These are phyloP conservation scores for Apiosordaria backusii DNA, from an alignment of 495 filamentous ascomycete genomes.

Conservation along the genomic window DNA sequence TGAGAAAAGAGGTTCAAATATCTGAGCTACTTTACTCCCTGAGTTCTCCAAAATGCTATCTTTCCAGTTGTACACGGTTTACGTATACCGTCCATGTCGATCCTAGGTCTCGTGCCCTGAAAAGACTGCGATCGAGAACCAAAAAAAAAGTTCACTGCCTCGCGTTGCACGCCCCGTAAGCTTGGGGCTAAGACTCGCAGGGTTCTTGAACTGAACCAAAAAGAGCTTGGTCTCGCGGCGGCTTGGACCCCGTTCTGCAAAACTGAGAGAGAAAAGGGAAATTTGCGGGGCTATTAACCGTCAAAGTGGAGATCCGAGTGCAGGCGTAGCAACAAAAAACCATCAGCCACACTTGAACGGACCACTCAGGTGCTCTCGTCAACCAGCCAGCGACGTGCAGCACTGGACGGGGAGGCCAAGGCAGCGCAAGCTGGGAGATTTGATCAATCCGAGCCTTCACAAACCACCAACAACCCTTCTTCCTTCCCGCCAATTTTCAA, in stretches of 20 bases:
- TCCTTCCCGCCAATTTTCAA: neutral
- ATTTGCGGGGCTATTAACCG: slow-evolving; percentile 6
- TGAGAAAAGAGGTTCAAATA: neutral
- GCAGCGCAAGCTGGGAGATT: neutral
- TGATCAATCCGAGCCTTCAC: neutral
- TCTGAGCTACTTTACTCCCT: neutral
- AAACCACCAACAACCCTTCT: neutral
- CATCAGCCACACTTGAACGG: neutral
- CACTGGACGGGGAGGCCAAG: neutral
- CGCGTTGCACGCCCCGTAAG: neutral
- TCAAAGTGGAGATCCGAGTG: neutral
- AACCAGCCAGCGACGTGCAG: neutral
- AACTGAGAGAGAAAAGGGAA: slow-evolving; percentile 3
- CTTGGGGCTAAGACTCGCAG: neutral
- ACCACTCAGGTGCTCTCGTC: neutral
- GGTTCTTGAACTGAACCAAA: neutral
- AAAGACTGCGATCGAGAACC: neutral
- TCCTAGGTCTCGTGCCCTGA: neutral
- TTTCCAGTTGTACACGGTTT: neutral
- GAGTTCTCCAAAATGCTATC: neutral
- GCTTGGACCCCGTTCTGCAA: neutral
- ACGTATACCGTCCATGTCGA: neutral
- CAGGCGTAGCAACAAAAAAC: too few species aligned
- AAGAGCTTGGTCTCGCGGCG: slow-evolving; percentile 2
- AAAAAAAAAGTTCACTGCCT: slow-evolving; percentile 2